Percentiles rank a stretch among this genome's conserved stretches.
Conservation (phyloP, 371 early-diverging fungal genomes). For the Mucor saturninus region DNA sequence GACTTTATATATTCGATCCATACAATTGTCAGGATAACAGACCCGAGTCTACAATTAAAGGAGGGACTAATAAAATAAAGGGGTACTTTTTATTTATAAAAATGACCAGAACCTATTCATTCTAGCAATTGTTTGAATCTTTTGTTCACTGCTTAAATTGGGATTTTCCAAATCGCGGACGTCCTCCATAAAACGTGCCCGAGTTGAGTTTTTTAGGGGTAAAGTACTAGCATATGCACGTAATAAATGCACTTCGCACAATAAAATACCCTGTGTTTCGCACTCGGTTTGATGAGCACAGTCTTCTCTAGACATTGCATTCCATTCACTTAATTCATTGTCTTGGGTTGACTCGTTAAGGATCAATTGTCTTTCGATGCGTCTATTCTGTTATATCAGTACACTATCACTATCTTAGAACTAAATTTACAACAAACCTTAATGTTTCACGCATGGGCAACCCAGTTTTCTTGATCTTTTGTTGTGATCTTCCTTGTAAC, state of each 20-base stretch:
- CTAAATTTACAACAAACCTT: conserved; percentile 25
- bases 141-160: conserved; percentile 60
- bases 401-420: too few species aligned
- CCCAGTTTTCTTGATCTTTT: conserved; percentile 35
- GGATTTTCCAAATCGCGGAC: conserved; percentile 75
- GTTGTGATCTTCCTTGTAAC: conserved; percentile 39
- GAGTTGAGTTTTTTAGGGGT: conserved; percentile 56
- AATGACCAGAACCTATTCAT: conserved; percentile 67
- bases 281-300: conserved; percentile 47
- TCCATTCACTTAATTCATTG: conserved; percentile 24
- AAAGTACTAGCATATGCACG: conserved; percentile 53
- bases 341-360: conserved; percentile 22
- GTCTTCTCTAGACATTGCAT: neutral
- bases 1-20: neutral
- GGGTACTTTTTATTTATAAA: conserved; percentile 18
- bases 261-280: conserved; percentile 71
- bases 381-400: conserved; percentile 28
- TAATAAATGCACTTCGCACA: conserved; percentile 72
- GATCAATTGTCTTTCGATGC: conserved; percentile 52
- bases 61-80: neutral
- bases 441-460: conserved; percentile 46
- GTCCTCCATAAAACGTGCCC: conserved; percentile 73
- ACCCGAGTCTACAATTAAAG: neutral
- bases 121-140: conserved; percentile 62
- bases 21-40: neutral